phyloP scores from a whole-genome alignment of 148 eudicot genomes.

The Chenopodium album region DNA sequence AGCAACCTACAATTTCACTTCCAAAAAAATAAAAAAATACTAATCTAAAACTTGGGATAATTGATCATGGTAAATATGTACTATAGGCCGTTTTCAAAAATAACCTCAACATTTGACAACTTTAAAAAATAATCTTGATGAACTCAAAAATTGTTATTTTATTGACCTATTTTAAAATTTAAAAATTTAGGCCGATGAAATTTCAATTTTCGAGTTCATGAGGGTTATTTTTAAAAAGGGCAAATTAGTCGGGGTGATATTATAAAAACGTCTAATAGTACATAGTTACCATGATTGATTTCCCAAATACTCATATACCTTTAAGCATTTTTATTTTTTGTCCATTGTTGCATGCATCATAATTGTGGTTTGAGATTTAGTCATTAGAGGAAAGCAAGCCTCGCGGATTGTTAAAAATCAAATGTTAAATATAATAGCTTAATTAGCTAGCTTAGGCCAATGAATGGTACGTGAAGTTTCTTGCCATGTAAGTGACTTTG shows the following conservation, averaged over 20 bases:
- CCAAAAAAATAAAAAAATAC: not conserved
- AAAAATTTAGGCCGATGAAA: no score
- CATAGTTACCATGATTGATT: not conserved
- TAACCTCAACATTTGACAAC: not conserved
- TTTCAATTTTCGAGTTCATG: not conserved
- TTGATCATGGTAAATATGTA: no score
- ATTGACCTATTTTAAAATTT: no score
- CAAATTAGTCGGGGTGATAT: not conserved
- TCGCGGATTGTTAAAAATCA: not conserved
- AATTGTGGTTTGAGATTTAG: not conserved
- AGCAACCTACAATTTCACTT: not conserved
- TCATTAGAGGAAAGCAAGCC: not conserved
- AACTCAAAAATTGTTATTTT: not conserved
- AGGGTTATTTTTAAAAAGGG: not conserved
- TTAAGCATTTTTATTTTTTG: not conserved
- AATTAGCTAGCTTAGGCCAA: not conserved
- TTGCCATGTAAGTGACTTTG: not conserved
- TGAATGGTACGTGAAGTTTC: constrained; percentile 1
- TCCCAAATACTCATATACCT: not conserved
- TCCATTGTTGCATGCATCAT: not conserved
- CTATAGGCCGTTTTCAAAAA: no score
- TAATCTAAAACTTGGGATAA: no score
- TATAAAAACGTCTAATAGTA: not conserved
- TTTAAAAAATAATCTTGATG: not conserved
- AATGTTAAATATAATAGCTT: not conserved